phyloP scores from a whole-genome alignment of 2,329 filamentous ascomycete genomes.

The Metarhizium rileyi region DNA sequence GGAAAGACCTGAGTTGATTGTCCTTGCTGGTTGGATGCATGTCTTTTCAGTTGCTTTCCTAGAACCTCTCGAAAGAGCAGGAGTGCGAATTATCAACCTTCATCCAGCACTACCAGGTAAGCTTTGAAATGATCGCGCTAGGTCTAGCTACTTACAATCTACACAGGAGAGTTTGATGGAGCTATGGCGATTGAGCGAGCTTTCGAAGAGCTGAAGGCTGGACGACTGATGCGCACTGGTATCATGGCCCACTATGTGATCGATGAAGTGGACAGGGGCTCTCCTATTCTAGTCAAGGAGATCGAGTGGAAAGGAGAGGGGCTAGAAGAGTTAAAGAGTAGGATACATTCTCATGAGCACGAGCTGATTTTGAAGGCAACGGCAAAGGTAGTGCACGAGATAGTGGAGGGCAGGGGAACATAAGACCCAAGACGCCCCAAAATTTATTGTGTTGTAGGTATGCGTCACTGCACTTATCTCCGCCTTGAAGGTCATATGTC shows the following conservation, averaged over 20 bases:
- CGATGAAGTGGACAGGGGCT: slow-evolving; percentile 68
- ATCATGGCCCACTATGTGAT: slow-evolving; percentile 88
- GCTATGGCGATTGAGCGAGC: slow-evolving; percentile 69
- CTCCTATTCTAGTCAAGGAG: slow-evolving; percentile 42
- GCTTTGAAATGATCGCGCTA: slow-evolving; percentile 1
- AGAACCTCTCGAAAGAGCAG: slow-evolving; percentile 50
- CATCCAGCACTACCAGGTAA: slow-evolving; percentile 60
- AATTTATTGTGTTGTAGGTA: too few species aligned
- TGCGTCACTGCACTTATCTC: too few species aligned
- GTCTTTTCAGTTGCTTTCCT: slow-evolving; percentile 64
- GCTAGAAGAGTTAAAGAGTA: slow-evolving; percentile 56
- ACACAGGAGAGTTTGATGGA: slow-evolving; percentile 62
- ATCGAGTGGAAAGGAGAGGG: slow-evolving; percentile 55
- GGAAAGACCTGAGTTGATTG: slow-evolving; percentile 61
- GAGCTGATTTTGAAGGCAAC: slow-evolving; percentile 69
- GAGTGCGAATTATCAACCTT: slow-evolving; percentile 68
- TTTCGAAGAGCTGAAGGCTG: slow-evolving; percentile 58
- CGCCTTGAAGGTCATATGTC: too few species aligned
- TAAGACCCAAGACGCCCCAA: neutral
- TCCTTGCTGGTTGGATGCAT: slow-evolving; percentile 84
- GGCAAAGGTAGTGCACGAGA: slow-evolving; percentile 32
- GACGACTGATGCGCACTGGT: slow-evolving; percentile 61
- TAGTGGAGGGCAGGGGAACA: slow-evolving; percentile 15
- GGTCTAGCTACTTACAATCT: slow-evolving; percentile 4
- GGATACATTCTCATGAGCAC: slow-evolving; percentile 71